Evolutionary conservation across 2,329 filamentous ascomycete genomes (phyloP).

Genomic region (Aureobasidium sp.): DNA sequence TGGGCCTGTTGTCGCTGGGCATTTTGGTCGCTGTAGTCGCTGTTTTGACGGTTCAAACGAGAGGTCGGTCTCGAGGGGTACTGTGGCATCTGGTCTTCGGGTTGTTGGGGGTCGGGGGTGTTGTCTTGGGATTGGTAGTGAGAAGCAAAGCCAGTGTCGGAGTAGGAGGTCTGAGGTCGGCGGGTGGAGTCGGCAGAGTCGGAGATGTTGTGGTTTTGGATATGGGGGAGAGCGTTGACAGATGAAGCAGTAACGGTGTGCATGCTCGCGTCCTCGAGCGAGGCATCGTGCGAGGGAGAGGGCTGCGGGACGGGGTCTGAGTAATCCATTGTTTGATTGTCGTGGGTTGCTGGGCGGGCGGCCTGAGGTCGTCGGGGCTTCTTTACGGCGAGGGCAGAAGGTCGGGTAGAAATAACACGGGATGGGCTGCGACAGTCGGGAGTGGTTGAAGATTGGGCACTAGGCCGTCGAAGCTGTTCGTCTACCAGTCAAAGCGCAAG

Average conservation of each 20-base stretch:
- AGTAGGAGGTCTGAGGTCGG: conserved; percentile 46
- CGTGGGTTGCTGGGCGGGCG: background rate
- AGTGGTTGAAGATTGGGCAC: background rate
- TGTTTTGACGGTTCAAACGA: conserved; percentile 15
- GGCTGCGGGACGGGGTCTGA: background rate
- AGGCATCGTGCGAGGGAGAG: conserved; percentile 19
- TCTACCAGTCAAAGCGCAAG: conserved; percentile 10
- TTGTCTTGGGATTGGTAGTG: conserved; percentile 36
- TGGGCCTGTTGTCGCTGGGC: conserved; percentile 32
- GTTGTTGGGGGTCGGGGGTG: conserved; percentile 28
- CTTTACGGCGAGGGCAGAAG: background rate
- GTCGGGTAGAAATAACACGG: conserved; percentile 3
- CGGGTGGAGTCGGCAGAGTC: conserved; percentile 34
- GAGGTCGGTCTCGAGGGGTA: conserved; percentile 33
- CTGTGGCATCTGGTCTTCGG: conserved; percentile 21
- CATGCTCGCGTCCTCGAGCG: conserved; percentile 39
- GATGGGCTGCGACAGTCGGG: background rate
- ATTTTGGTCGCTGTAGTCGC: conserved; percentile 26
- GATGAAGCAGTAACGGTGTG: conserved; percentile 38
- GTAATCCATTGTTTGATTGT: conserved; percentile 6
- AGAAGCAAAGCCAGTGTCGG: conserved; percentile 39
- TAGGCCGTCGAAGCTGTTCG: conserved; percentile 6
- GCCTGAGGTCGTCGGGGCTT: background rate
- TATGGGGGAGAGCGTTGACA: conserved; percentile 28
- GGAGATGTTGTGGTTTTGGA: conserved; percentile 31